These are phyloP conservation scores for Botrytis elliptica DNA, from an alignment of 2,329 filamentous ascomycete genomes.

Conservation along the genomic window DNA sequence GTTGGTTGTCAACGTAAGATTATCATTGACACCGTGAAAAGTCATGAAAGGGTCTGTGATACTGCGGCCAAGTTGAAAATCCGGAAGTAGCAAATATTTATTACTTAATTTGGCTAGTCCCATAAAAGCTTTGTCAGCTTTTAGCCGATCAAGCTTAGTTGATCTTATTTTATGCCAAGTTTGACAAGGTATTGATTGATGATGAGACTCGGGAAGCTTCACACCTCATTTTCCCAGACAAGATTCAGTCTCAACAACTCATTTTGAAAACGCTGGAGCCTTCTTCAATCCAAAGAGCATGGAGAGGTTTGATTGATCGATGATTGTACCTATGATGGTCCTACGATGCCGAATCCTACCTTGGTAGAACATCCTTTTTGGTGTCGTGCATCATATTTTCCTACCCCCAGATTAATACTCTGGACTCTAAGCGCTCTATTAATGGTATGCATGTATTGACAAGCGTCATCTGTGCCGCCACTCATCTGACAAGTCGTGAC, in stretches of 20 bases:
- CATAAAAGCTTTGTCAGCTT: background rate
- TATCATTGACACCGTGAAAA: background rate
- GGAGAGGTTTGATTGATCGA: background rate
- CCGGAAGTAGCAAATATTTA: background rate
- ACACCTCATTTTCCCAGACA: conserved; percentile 17
- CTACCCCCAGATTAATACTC: background rate
- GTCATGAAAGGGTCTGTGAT: background rate
- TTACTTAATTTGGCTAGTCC: background rate
- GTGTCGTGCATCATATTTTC: background rate
- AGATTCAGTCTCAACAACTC: conserved; percentile 7
- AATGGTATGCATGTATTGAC: background rate
- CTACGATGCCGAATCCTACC: background rate
- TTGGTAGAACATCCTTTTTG: background rate
- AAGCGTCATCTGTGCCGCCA: conserved; percentile 4
- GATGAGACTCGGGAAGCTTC: conserved; percentile 20
- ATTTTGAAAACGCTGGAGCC: background rate
- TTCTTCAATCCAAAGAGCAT: background rate
- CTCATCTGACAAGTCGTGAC: conserved; percentile 4
- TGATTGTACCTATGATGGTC: background rate
- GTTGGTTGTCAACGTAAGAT: background rate
- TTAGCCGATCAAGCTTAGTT: background rate
- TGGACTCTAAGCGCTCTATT: background rate
- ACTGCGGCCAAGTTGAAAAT: background rate
- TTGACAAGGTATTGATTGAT: conserved; percentile 5
- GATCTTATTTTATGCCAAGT: background rate